Conservation (phyloP, 2,329 filamentous ascomycete species). For the Epichloe uncinata region DNA sequence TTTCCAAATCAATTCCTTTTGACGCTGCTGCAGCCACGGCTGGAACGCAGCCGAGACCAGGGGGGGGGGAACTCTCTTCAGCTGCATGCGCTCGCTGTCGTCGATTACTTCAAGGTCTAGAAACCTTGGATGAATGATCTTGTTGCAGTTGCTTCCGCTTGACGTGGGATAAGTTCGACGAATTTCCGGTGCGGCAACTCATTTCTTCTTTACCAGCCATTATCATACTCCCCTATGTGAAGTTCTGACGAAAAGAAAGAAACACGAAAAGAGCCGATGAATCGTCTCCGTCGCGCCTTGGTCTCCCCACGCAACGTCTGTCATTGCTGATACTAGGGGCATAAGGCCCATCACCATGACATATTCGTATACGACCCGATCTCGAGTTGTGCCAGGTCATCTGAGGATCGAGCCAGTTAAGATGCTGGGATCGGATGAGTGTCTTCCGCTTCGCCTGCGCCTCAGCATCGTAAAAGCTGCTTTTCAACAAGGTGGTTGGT, state of each 20-base stretch:
- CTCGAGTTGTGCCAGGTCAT: background rate
- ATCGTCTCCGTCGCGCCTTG: background rate
- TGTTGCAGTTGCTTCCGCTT: too few relatives aligned
- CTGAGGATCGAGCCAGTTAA: background rate
- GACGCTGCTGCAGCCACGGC: background rate
- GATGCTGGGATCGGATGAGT: background rate
- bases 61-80: too few relatives aligned
- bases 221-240: background rate
- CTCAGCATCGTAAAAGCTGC: background rate
- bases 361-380: background rate
- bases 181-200: background rate
- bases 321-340: background rate
- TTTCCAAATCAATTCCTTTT: too few relatives aligned
- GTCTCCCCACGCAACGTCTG: background rate
- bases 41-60: background rate
- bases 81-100: background rate
- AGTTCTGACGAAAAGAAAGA: background rate
- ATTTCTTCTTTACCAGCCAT: background rate
- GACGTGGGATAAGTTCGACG: background rate
- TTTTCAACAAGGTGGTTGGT: background rate
- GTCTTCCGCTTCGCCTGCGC: background rate
- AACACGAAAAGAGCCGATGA: background rate
- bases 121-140: too few relatives aligned
- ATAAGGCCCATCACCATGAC: background rate
- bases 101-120: background rate